Conservation (phyloP, 768 basidiomycete genomes). For the Phaeotremella skinneri region DNA sequence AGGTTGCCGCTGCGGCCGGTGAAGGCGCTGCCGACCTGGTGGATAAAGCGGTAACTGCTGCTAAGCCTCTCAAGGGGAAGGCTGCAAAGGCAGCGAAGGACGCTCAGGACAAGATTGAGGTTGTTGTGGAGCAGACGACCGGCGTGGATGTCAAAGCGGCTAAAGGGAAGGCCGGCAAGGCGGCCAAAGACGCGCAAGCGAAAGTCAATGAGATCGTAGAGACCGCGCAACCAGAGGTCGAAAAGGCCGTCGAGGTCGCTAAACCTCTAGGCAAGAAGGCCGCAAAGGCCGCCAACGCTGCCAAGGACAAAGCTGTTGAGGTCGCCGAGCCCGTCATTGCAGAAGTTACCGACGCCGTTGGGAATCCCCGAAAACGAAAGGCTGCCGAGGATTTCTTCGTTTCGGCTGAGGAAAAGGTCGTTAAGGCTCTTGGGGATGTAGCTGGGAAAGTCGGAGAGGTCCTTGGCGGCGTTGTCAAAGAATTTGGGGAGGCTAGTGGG, state of each 20-base stretch:
- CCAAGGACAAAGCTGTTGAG: slow-evolving; percentile 18
- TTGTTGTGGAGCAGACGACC: slow-evolving; percentile 18
- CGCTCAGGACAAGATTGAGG: slow-evolving; percentile 15
- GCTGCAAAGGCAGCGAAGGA: slow-evolving; percentile 25
- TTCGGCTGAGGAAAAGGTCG: slow-evolving; percentile 31
- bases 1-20: background rate
- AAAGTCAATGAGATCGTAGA: slow-evolving; percentile 14
- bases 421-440: slow-evolving; percentile 24
- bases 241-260: slow-evolving; percentile 12
- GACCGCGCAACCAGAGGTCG: slow-evolving; percentile 13
- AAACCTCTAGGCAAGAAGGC: slow-evolving; percentile 28
- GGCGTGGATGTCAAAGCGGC: slow-evolving; percentile 33
- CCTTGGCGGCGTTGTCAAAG: slow-evolving; percentile 21
- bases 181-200: slow-evolving; percentile 19
- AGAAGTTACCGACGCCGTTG: slow-evolving; percentile 26
- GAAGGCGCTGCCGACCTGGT: slow-evolving; percentile 1
- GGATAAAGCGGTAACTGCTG: background rate
- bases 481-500: slow-evolving; percentile 36
- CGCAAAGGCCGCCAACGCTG: slow-evolving; percentile 15
- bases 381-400: slow-evolving; percentile 42
- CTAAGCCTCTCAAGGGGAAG: slow-evolving; percentile 7
- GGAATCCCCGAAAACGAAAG: slow-evolving; percentile 44
- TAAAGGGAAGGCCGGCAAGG: slow-evolving; percentile 22
- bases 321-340: slow-evolving; percentile 9
- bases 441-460: slow-evolving; percentile 32